Evolutionary conservation across 2,329 filamentous ascomycete genomes (phyloP).

Genomic region (Gliomastix tumulicola): DNA sequence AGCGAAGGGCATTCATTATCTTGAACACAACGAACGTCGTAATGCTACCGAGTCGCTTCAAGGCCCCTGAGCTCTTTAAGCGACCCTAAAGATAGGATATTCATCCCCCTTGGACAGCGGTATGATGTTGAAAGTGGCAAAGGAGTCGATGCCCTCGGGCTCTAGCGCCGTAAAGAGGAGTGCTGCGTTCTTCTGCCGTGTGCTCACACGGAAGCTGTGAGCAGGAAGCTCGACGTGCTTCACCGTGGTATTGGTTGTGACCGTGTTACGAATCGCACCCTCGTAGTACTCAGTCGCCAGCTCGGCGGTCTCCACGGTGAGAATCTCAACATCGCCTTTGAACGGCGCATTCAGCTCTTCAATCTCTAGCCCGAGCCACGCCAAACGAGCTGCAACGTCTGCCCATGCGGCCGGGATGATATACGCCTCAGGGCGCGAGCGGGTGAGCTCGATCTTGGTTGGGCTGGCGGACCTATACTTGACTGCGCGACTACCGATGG

Average conservation of each 20-base stretch:
- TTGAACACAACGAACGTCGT: no score
- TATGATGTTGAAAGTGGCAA: slow-evolving; percentile 19
- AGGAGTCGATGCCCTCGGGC: slow-evolving; percentile 23
- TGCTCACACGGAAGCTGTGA: slow-evolving; percentile 19
- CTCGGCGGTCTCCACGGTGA: slow-evolving; percentile 12
- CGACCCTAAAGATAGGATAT: slow-evolving; percentile 17
- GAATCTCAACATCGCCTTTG: slow-evolving; percentile 14
- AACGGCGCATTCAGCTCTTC: slow-evolving; percentile 12
- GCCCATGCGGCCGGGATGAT: slow-evolving; percentile 18
- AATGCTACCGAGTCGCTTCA: no score
- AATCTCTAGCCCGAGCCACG: slow-evolving; percentile 13
- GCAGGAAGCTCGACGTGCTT: slow-evolving; percentile 14
- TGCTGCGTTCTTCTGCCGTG: slow-evolving; percentile 20
- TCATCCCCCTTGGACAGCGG: slow-evolving; percentile 18
- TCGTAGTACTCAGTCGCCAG: slow-evolving; percentile 14
- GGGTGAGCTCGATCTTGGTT: slow-evolving; percentile 16
- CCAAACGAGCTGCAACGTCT: slow-evolving; percentile 15
- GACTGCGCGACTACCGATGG: slow-evolving; percentile 15
- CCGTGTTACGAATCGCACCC: slow-evolving; percentile 12
- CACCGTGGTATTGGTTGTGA: slow-evolving; percentile 10
- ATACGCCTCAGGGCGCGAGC: slow-evolving; percentile 17
- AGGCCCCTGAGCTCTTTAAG: no score
- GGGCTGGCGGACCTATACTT: slow-evolving; percentile 18
- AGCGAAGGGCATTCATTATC: no score
- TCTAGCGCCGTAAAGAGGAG: slow-evolving; percentile 18